Base-by-base conservation (phyloP, 2,329 filamentous ascomycete species). In the Diaporthe sp. region DNA sequence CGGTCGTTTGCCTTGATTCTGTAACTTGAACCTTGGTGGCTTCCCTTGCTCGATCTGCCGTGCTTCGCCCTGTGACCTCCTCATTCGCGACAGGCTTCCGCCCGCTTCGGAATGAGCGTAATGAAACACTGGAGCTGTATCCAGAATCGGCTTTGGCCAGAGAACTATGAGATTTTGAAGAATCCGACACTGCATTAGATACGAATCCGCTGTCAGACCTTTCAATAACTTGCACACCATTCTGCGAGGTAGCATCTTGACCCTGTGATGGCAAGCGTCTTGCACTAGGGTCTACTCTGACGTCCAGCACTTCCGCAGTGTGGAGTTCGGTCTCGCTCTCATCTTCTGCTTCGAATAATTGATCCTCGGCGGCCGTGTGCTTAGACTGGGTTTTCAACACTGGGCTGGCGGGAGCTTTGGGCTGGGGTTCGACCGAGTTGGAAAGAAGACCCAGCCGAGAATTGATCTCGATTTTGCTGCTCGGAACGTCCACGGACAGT, bases 101-200 rank as follows among this genome's bases (percentile, higher is more conserved):
- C 30, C 84, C 82, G 71, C 80, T 83, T 35, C 80, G 81, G n/a
- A 89, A 85, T 0, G 90, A 91, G 52, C 88, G 86, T 25, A 91
- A 80, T 17, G 90, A 92, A 6, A 89, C 83, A 77, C 88, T 91
- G 10, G 90, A 92, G 78, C 89, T 89, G 78, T 92, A 92, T 22
- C 90, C 90, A 35, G 89, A 92, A 78, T 92, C 90, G 52, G 89
- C 86, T 76, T 91, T 91, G 42, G 87, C 86, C n/a, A 90, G 81
- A 7, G 86, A 81, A 72, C 85, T 87, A 22, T 82, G 82, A 1
- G 85, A 84, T 19, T 77, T 68, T 13, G 75, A 76, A n/a, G 75
- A 81, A 67, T 86, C 84, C 5, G 85, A 85, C 1, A 83, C 83
- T 6, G 86, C 85, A 71, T 85, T 88, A 2, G 87, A 85, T 38